phyloP scores from a whole-genome alignment of 1,139 yeast genomes.

The Protomyces macrosporus region DNA sequence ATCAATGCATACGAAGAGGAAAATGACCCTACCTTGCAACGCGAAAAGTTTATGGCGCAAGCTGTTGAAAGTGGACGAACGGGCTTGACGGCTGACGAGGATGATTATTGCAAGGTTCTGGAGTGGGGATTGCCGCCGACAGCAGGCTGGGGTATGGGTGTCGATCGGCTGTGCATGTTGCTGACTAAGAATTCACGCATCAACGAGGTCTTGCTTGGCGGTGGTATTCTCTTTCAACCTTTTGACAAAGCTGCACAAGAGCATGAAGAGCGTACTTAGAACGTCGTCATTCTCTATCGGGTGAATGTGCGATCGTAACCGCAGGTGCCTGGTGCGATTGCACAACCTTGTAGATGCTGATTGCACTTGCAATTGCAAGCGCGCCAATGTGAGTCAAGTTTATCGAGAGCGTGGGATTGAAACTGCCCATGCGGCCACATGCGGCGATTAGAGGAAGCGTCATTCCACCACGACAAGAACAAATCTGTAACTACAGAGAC shows the following conservation, averaged over 20 bases:
- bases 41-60: constrained; percentile 56
- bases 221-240: constrained; percentile 56
- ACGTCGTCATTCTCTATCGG: too few species aligned
- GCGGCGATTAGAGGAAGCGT: too few species aligned
- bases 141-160: constrained; percentile 96
- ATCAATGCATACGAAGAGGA: constrained; percentile 97
- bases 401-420: too few species aligned
- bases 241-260: not conserved
- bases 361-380: too few species aligned
- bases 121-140: constrained; percentile 96
- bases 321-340: too few species aligned
- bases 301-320: too few species aligned
- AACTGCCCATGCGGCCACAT: too few species aligned
- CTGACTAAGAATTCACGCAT: constrained; percentile 61
- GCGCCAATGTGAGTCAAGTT: too few species aligned
- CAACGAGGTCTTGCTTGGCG: constrained; percentile 77
- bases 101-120: constrained; percentile 64
- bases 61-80: constrained; percentile 48
- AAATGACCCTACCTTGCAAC: constrained; percentile 72
- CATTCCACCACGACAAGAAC: too few species aligned
- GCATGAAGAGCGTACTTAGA: too few species aligned
- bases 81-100: constrained; percentile 68
- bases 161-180: constrained; percentile 82
- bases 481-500: too few species aligned
- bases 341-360: too few species aligned